A percentile compares a stretch with the other conserved stretches of the same genome.
phyloP scores from a whole-genome alignment of 495 filamentous ascomycete species.

The Ramalina intermedia region DNA sequence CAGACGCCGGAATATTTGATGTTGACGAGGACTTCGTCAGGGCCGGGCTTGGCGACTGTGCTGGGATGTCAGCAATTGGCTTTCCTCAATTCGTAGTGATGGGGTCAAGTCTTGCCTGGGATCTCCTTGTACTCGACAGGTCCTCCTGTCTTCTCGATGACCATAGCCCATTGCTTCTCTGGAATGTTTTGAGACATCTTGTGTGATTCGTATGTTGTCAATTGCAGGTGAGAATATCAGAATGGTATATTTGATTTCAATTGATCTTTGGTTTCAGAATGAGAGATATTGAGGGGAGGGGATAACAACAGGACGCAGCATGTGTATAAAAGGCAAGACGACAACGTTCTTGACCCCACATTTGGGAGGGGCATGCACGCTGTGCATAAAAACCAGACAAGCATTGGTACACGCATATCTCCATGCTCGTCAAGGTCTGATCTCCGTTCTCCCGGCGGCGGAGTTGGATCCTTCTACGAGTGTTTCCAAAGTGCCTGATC shows the following conservation, averaged over 20 bases:
- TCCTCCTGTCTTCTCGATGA: slow-evolving; percentile 63
- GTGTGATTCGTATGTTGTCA: not conserved
- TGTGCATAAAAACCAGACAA: not conserved
- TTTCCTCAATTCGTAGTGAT: not conserved
- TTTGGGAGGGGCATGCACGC: not conserved
- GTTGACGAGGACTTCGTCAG: slow-evolving; percentile 82
- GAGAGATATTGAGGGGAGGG: not conserved
- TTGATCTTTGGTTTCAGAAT: not conserved
- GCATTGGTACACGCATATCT: no score
- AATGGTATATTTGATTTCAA: no score
- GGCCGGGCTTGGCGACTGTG: slow-evolving; percentile 55
- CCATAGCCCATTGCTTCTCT: slow-evolving; percentile 72
- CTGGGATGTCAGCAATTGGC: slow-evolving; percentile 9
- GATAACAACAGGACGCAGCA: not conserved
- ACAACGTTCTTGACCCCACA: slow-evolving; percentile 1
- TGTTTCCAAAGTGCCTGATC: no score
- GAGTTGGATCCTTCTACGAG: no score
- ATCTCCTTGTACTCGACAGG: slow-evolving; percentile 71
- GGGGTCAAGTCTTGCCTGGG: slow-evolving; percentile 3
- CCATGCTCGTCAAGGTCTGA: no score
- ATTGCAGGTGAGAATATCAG: no score
- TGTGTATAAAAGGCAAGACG: not conserved
- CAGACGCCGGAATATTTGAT: slow-evolving; percentile 89
- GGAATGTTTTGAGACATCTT: slow-evolving; percentile 33
- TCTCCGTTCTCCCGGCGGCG: no score